Evolutionary conservation across 352 stramenopile species (phyloP).

Genomic region (Phytopythium ostracodes): DNA sequence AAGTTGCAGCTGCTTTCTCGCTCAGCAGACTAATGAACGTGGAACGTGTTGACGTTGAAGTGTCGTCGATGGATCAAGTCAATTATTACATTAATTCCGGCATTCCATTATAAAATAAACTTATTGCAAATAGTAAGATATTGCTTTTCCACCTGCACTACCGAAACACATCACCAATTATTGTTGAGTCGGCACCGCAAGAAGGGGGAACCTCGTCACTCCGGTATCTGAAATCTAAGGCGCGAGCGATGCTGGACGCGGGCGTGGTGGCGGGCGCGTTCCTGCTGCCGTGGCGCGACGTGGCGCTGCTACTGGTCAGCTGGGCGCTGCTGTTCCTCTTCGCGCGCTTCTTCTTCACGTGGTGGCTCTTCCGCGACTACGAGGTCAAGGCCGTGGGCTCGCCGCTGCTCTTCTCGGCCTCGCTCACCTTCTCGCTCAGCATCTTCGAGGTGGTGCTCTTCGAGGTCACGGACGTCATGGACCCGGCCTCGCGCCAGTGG

Average conservation of each 20-base stretch:
- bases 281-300: conserved; percentile 28
- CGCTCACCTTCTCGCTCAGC: conserved; percentile 73
- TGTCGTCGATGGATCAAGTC: no score
- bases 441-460: conserved; percentile 83
- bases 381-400: conserved; percentile 53
- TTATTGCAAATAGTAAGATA: no score
- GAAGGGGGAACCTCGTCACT: no score
- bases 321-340: conserved; percentile 64
- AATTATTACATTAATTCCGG: no score
- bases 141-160: no score
- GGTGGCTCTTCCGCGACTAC: conserved; percentile 85
- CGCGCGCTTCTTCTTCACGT: conserved; percentile 76
- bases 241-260: not conserved
- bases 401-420: conserved; percentile 67
- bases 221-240: no score
- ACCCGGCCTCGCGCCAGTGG: conserved; percentile 56
- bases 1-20: no score
- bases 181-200: no score
- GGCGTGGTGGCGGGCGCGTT: conserved; percentile 11
- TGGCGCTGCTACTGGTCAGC: conserved; percentile 24
- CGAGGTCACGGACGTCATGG: conserved; percentile 70
- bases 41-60: no score
- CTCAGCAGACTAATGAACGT: no score
- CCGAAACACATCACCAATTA: no score
- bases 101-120: no score